These are phyloP conservation scores for Sporothrix inflata DNA, from an alignment of 2,329 filamentous ascomycete species.

Conservation along the genomic window DNA sequence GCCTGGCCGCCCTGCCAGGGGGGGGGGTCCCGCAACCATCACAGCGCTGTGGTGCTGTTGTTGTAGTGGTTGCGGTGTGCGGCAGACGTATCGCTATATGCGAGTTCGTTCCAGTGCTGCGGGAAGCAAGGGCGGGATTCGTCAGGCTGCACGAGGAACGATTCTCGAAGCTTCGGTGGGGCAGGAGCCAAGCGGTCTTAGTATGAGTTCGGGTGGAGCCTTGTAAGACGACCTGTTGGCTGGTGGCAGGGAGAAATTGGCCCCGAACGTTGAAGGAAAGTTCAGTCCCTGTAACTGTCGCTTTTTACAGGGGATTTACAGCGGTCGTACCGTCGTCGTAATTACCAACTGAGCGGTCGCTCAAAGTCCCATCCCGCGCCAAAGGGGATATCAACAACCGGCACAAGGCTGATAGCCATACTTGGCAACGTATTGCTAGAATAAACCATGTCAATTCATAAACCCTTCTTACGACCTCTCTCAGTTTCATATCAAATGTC, in stretches of 20 bases:
- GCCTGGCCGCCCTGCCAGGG: background rate
- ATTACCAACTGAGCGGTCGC: background rate
- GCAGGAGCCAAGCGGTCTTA: background rate
- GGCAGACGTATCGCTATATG: slow-evolving; percentile 28
- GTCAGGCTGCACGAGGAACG: slow-evolving; percentile 25
- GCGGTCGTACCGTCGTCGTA: background rate
- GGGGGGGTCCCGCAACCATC: slow-evolving; percentile 27
- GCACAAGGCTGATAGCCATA: background rate
- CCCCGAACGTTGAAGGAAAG: background rate
- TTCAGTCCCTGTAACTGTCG: background rate
- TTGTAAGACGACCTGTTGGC: background rate
- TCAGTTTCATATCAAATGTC: too few species aligned
- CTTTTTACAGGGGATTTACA: background rate
- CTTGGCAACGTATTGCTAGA: background rate
- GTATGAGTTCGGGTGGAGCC: background rate
- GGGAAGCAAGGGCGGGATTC: slow-evolving; percentile 9
- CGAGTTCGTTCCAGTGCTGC: slow-evolving; percentile 27
- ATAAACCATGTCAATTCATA: background rate
- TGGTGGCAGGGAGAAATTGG: background rate
- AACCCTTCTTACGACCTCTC: too few species aligned
- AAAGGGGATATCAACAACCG: background rate
- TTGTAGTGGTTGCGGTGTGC: background rate
- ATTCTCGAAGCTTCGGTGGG: slow-evolving; percentile 54
- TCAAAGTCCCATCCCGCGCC: background rate
- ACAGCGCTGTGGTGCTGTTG: background rate